A percentile compares a stretch with the other conserved stretches of the same genome.
phyloP scores from a whole-genome alignment of 441 rosid species.

The Geranium incanum region DNA sequence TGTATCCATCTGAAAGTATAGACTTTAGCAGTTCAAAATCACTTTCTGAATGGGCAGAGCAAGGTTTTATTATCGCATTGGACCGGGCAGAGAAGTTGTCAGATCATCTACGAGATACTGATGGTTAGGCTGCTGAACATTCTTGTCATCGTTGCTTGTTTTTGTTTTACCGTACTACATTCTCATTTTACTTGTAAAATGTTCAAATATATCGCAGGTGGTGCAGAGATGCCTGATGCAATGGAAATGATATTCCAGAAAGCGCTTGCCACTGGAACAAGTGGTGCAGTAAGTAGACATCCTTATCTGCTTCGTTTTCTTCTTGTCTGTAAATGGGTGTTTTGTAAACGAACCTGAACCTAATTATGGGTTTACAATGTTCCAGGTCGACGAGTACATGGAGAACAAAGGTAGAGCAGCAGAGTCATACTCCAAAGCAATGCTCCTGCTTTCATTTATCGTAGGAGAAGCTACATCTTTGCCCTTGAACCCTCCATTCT shows the following conservation, averaged over 20 bases:
- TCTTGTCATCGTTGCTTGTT: conserved; percentile 3
- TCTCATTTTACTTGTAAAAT: conserved; percentile 15
- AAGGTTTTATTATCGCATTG: conserved; percentile 48
- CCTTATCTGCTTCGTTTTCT: conserved; percentile 5
- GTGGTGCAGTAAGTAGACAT: conserved; percentile 53
- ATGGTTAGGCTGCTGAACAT: conserved; percentile 40
- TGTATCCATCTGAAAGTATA: conserved; percentile 19
- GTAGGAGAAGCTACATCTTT: conserved; percentile 58
- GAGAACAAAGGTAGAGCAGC: conserved; percentile 47
- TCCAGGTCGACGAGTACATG: conserved; percentile 59
- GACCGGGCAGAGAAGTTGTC: conserved; percentile 58
- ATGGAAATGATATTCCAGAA: conserved; percentile 59
- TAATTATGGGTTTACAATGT: conserved; percentile 11
- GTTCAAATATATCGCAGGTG: conserved; percentile 35
- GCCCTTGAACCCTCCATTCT: conserved; percentile 53
- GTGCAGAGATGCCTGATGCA: conserved; percentile 72
- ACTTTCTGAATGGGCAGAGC: conserved; percentile 48
- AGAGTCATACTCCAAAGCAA: conserved; percentile 57
- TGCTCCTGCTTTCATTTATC: conserved; percentile 59
- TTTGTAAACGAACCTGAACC: neutral
- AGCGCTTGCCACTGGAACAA: conserved; percentile 51
- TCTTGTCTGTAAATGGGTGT: neutral
- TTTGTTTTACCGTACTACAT: neutral
- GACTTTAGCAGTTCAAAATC: conserved; percentile 38
- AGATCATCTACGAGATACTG: conserved; percentile 34